Evolutionary conservation across 345 rosid genomes (phyloP), one percentile per base, ranked within the genome.

Genomic region (Sonneratia caseolaris): DNA sequence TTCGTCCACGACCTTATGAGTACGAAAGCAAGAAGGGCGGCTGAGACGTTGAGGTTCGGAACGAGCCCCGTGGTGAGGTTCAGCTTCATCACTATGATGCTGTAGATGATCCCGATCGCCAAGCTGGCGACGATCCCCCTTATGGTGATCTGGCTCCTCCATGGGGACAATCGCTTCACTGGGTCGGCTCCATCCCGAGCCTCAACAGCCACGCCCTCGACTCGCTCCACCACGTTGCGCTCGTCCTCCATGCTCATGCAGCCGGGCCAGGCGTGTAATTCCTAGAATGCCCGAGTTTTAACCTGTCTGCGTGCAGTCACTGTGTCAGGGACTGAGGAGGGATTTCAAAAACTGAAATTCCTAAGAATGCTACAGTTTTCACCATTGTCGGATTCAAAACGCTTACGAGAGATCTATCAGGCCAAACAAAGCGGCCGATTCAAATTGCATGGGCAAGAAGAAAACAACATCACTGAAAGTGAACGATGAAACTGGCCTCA

Each of bases 21-120:
- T 36, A 95, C 91, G 66, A 85, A 92, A 24, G 91, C 97, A 0
- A 95, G 80, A 0, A 95, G 92, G 68, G 99, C 99, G 43, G 96
- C 97, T 51, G 99, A 95, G 82, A 95, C 97, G 64, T 95, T 95
- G 70, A 95, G 91, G 76, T 92, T 95, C 15, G 99, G 99, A 37
- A 95, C 97, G 51, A 95, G 79, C 19, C 98, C 99, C 10, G 99
- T 92, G 21, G 97, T 95, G 14, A 95, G 89, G 73, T 89, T 95
- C 67, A 95, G 87, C 81, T 95, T 95, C 84, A 76, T 86, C 43
- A 92, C 96, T 66, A 95, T 90, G 51, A 95, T 87, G 78, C 98
- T 92, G 85, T 92, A 95, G 1, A 95, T 81, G 75, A 81, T 61
- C 3, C 99, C 99, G 70, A 95, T 95, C 7, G 66, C 75, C 51